Evolutionary conservation across 2,329 filamentous ascomycete genomes (phyloP).

Genomic region (Fusarium pilosicola): DNA sequence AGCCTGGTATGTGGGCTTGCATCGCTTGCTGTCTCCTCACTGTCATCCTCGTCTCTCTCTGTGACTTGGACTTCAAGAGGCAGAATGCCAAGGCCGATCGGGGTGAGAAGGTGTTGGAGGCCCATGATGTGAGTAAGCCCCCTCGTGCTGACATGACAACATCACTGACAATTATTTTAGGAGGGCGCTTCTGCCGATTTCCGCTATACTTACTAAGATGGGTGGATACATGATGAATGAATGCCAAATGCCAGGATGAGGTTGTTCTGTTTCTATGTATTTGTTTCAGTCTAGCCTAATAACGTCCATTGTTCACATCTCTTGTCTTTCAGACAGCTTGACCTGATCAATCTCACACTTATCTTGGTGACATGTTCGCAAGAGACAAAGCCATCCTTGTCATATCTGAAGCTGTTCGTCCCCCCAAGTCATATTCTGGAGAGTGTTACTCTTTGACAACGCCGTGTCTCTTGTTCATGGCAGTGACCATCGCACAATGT

Average conservation of each 20-base stretch:
- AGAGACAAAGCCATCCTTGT: slow-evolving; percentile 11
- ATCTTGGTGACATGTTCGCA: slow-evolving; percentile 23
- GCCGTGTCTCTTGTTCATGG: slow-evolving; percentile 34
- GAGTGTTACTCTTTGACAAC: slow-evolving; percentile 30
- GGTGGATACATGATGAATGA: not conserved
- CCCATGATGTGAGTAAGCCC: slow-evolving; percentile 56
- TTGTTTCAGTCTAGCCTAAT: slow-evolving; percentile 9
- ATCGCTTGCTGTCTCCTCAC: slow-evolving; percentile 61
- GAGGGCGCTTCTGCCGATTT: slow-evolving; percentile 45
- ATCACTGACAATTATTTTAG: slow-evolving; percentile 33
- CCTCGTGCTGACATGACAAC: not conserved
- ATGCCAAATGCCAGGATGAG: not conserved
- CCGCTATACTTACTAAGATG: slow-evolving; percentile 49
- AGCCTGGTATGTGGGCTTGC: slow-evolving; percentile 65
- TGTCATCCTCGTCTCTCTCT: slow-evolving; percentile 56
- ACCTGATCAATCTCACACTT: not conserved
- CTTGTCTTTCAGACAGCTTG: not conserved
- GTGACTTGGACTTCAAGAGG: slow-evolving; percentile 54
- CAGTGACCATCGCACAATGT: slow-evolving; percentile 32
- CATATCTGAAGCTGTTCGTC: slow-evolving; percentile 18
- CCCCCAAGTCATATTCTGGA: slow-evolving; percentile 13
- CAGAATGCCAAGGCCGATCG: slow-evolving; percentile 63
- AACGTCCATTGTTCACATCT: slow-evolving; percentile 9
- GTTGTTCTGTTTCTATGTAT: slow-evolving; percentile 9
- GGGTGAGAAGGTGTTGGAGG: slow-evolving; percentile 63